Conservation (phyloP, 345 rosid genomes). For the Limnanthes douglasii region DNA sequence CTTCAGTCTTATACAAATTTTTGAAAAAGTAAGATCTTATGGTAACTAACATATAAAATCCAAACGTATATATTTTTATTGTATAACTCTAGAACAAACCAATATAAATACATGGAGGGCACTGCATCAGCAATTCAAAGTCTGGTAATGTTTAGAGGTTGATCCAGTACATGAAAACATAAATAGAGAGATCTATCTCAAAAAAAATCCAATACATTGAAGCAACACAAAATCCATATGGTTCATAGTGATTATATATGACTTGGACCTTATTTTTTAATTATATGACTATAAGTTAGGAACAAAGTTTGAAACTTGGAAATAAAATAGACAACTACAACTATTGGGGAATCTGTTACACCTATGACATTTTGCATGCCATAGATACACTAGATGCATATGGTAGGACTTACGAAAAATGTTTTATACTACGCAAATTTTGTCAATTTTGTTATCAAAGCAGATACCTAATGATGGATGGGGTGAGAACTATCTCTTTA, state of each 20-base stretch:
- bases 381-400: conserved; percentile 21
- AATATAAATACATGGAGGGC: conserved; percentile 32
- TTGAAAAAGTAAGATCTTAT: conserved; percentile 9
- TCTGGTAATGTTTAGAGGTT: conserved; percentile 22
- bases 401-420: conserved; percentile 21
- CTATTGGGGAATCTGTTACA: conserved; percentile 29
- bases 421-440: conserved; percentile 18
- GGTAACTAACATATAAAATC: not conserved
- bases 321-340: no score
- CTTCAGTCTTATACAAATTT: conserved; percentile 35
- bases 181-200: conserved; percentile 16
- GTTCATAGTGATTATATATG: conserved; percentile 40
- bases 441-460: conserved; percentile 21
- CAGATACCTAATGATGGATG: conserved; percentile 45
- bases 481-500: conserved; percentile 46
- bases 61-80: not conserved
- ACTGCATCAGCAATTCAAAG: conserved; percentile 32
- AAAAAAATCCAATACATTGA: conserved; percentile 21
- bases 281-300: not conserved
- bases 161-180: conserved; percentile 27
- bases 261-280: not conserved
- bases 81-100: not conserved
- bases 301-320: no score
- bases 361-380: conserved; percentile 36
- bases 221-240: conserved; percentile 17